Evolutionary conservation across 345 rosid genomes (phyloP), one percentile per base, ranked within the genome.

Genomic region (Eucalyptus shirleyi): DNA sequence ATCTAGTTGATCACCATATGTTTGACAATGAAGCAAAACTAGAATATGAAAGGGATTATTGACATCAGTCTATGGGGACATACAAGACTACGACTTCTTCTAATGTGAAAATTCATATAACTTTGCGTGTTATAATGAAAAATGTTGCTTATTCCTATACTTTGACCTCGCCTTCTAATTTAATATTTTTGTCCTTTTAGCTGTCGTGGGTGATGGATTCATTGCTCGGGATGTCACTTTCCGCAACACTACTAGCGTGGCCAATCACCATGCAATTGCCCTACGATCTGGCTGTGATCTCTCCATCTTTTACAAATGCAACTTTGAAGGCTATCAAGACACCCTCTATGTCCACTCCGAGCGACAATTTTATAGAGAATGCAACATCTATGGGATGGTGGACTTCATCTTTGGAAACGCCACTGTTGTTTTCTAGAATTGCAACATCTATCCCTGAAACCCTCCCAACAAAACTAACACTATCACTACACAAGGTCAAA

Each of bases 401-500:
- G 97, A 95, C 89, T 94, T 94, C 91, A 95, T 95, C 37, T 95
- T 95, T 12, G 95, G 96, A 5, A 94, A 95, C 18, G 94, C 96
- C 2, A 95, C 95, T 0, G 94, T 89, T 19, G 96, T 94, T 14
- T 50, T 95, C 1, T 93, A 95, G 23, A 92, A 89, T 90, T 94
- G 97, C 88, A 94, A 92, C 89, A 94, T 94, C 37, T 94, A 88
- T 32, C 92, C 95, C 2, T 77, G 94, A 49, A 89, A 89, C 13
- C 95, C 96, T 4, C 93, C 92, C 5, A 88, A 92, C 91, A 92
- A 91, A 69, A 89, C 90, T 90, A 95, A 90, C 91, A 89, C 92
- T 3, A 44, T 94, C 67, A 92, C 95, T 0, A 93, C 96, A 1
- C 97, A 94, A 86, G 95, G 93, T n/a, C 86, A 93, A 60, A 94